Conservation (phyloP, 305 asterid genomes). For the Fraxinus dipetala region DNA sequence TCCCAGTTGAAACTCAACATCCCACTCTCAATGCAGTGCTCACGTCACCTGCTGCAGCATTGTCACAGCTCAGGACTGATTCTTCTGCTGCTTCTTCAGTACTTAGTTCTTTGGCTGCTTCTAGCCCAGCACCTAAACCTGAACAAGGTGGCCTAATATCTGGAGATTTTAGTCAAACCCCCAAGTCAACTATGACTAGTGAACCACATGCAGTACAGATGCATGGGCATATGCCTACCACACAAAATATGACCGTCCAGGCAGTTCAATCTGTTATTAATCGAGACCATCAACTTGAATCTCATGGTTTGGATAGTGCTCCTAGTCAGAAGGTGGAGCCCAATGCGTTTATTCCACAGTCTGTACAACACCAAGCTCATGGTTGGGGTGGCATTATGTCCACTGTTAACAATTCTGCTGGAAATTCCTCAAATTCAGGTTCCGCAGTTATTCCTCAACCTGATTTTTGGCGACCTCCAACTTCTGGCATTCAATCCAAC, state of each 20-base stretch:
- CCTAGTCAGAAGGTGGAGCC: conserved; percentile 34
- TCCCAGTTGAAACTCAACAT: conserved; percentile 37
- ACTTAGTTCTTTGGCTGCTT: conserved; percentile 22
- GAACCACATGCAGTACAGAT: conserved; percentile 43
- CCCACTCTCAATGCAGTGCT: conserved; percentile 38
- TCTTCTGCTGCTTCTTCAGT: conserved; percentile 43
- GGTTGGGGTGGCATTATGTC: conserved; percentile 48
- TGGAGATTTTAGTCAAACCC: conserved; percentile 34
- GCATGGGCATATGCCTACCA: conserved; percentile 19
- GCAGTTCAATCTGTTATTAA: conserved; percentile 38
- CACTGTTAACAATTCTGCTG: conserved; percentile 48
- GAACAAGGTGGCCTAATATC: conserved; percentile 37
- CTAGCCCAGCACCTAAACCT: conserved; percentile 48
- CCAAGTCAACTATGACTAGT: conserved; percentile 28
- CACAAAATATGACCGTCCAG: conserved; percentile 24
- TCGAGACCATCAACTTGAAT: conserved; percentile 51
- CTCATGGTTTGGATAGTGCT: conserved; percentile 40
- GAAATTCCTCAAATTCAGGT: conserved; percentile 48
- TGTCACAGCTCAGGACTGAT: conserved; percentile 33
- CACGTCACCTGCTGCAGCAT: conserved; percentile 51
- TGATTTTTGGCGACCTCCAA: conserved; percentile 57
- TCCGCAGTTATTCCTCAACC: conserved; percentile 46
- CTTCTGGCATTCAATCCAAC: conserved; percentile 55
- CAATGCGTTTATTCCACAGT: conserved; percentile 28
- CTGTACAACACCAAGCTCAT: conserved; percentile 56